Evolutionary conservation across 2,329 filamentous ascomycete species (phyloP).

Genomic region (Penicillium sclerotigenum): DNA sequence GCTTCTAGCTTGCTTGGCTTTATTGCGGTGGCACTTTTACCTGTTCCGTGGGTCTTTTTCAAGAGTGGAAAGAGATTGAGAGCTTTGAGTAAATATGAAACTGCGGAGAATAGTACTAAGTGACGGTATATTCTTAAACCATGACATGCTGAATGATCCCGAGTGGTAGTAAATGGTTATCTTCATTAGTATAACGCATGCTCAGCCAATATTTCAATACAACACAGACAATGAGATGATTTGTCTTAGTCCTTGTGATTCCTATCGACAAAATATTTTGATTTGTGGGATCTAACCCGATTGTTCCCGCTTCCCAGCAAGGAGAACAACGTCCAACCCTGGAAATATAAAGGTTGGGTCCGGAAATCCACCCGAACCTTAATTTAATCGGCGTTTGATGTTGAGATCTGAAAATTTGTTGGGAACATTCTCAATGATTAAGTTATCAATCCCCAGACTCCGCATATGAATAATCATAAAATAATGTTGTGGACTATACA

Average conservation of each 20-base stretch:
- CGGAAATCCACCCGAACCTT: neutral
- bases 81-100: slow-evolving; percentile 15
- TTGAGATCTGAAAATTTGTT: neutral
- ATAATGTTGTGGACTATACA: neutral
- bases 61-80: slow-evolving; percentile 40
- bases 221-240: neutral
- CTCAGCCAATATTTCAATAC: neutral
- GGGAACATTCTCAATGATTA: neutral
- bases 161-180: neutral
- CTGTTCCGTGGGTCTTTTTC: slow-evolving; percentile 47
- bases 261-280: neutral
- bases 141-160: neutral
- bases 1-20: slow-evolving; percentile 60
- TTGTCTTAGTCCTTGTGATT: neutral
- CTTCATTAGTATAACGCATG: neutral
- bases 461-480: neutral
- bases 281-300: neutral
- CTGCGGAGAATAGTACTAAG: neutral
- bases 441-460: neutral
- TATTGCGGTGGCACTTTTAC: slow-evolving; percentile 42
- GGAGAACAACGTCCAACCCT: neutral
- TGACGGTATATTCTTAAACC: neutral
- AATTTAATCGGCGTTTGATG: neutral
- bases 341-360: neutral
- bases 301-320: neutral